Conservation (phyloP, 116 monocot species). For the Iris pallida region DNA sequence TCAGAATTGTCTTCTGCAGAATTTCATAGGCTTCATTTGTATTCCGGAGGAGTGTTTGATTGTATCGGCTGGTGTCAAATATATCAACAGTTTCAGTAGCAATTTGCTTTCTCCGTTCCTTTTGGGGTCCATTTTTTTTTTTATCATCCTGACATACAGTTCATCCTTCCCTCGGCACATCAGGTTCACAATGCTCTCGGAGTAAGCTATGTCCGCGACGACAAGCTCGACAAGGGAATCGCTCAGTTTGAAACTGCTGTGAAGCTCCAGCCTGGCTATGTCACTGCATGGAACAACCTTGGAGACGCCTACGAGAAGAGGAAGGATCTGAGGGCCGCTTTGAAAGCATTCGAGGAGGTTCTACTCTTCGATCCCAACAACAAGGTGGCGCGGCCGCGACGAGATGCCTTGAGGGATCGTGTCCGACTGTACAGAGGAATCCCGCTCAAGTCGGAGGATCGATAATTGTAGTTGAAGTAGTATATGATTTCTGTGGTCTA, state of each 20-base stretch:
- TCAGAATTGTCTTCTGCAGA: no score
- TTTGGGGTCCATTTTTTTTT: neutral
- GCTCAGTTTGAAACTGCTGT: constrained; percentile 75
- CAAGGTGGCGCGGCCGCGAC: constrained; percentile 65
- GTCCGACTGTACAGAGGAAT: constrained; percentile 74
- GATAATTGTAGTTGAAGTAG: neutral
- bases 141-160: neutral
- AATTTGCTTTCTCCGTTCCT: neutral
- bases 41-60: no score
- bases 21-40: no score
- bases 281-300: constrained; percentile 92
- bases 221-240: constrained; percentile 81
- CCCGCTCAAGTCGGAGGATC: constrained; percentile 26
- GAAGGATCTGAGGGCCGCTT: constrained; percentile 60
- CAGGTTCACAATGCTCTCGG: constrained; percentile 93
- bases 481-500: neutral
- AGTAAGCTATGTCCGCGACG: constrained; percentile 75
- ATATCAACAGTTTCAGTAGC: neutral
- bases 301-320: constrained; percentile 91
- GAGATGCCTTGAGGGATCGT: constrained; percentile 63
- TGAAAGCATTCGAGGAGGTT: constrained; percentile 86
- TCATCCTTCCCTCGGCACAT: neutral
- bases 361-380: constrained; percentile 97
- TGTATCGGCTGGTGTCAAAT: no score
- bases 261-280: constrained; percentile 85